Conservation (phyloP, 192 early-diverging fungal genomes). For the Backusella luteola region DNA sequence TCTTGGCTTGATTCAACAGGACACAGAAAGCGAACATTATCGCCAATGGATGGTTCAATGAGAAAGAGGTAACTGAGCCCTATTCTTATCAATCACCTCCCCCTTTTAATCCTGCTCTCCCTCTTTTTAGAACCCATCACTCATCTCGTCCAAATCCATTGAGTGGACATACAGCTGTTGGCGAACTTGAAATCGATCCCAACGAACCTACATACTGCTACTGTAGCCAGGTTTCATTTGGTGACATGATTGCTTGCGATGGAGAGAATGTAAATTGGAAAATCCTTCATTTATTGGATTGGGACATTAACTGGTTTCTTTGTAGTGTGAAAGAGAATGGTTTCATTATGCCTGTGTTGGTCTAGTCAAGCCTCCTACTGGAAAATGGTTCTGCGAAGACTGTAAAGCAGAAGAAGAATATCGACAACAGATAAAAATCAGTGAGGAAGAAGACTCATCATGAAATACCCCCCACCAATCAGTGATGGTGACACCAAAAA, state of each 20-base stretch:
- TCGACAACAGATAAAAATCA: slow-evolving; percentile 4
- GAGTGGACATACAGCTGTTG: slow-evolving; percentile 1
- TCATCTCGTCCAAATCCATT: slow-evolving; percentile 33
- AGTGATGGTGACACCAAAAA: no score
- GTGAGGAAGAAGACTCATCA: neutral
- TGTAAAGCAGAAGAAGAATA: slow-evolving; percentile 45
- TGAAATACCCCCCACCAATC: neutral
- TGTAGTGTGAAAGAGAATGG: slow-evolving; percentile 81
- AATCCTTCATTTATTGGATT: slow-evolving; percentile 14
- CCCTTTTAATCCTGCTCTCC: neutral
- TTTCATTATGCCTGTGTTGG: slow-evolving; percentile 89
- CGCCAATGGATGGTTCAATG: slow-evolving; percentile 9
- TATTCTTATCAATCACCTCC: neutral
- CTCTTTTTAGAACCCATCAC: slow-evolving; percentile 24
- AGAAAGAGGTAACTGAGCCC: slow-evolving; percentile 3
- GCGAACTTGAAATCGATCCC: slow-evolving; percentile 76
- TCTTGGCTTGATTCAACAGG: neutral
- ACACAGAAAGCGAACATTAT: slow-evolving; percentile 9
- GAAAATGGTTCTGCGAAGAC: slow-evolving; percentile 83
- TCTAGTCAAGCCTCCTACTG: slow-evolving; percentile 71
- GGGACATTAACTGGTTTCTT: slow-evolving; percentile 1
- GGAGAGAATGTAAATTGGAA: slow-evolving; percentile 58
- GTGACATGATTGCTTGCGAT: slow-evolving; percentile 88
- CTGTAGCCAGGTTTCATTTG: slow-evolving; percentile 83
- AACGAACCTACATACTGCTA: slow-evolving; percentile 89